These are phyloP conservation scores for Rhazya stricta DNA, from an alignment of 257 asterid species.

Conservation along the genomic window DNA sequence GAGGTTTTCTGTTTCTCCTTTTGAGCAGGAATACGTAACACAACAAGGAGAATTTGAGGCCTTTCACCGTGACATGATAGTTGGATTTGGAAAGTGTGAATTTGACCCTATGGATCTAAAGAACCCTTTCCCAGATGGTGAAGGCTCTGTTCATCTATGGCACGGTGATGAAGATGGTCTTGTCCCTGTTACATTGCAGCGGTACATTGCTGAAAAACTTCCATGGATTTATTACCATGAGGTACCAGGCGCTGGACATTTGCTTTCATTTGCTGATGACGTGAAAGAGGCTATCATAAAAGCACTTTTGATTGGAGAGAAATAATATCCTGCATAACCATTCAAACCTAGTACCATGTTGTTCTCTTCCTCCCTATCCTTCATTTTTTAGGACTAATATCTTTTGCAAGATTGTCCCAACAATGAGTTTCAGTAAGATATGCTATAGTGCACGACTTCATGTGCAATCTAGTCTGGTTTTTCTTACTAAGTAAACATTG, in stretches of 20 bases:
- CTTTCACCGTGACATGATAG: constrained; percentile 52
- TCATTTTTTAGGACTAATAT: background rate
- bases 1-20: background rate
- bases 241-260: constrained; percentile 30
- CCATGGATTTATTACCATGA: constrained; percentile 60
- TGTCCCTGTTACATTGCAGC: constrained; percentile 60
- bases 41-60: constrained; percentile 70
- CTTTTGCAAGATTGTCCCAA: background rate
- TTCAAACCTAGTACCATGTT: background rate
- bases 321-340: constrained; percentile 3
- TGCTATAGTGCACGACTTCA: background rate
- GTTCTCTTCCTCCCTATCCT: background rate
- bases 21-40: constrained; percentile 40
- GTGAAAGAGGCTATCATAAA: constrained; percentile 37
- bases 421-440: background rate
- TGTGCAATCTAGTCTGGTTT: background rate
- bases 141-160: constrained; percentile 67
- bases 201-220: constrained; percentile 46
- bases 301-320: constrained; percentile 33
- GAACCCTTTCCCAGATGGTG: constrained; percentile 37
- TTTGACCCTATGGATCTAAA: constrained; percentile 63
- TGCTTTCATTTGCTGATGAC: constrained; percentile 24
- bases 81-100: constrained; percentile 65
- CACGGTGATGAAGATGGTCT: constrained; percentile 70
- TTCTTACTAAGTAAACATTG: background rate